Base-by-base conservation (phyloP, 176 grass and related monocot species). In the Pharus latifolius region DNA sequence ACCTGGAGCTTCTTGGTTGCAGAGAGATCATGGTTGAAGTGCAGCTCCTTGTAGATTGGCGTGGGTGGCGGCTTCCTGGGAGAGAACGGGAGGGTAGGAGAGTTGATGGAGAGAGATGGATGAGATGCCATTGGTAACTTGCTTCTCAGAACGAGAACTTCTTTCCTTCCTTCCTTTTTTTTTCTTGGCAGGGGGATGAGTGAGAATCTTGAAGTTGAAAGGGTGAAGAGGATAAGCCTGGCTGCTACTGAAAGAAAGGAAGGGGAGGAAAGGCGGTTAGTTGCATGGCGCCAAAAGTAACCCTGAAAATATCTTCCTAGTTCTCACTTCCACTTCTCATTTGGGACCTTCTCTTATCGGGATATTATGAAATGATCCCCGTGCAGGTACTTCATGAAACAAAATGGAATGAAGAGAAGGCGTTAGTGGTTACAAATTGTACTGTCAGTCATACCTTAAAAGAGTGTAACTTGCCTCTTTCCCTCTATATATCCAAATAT, bases 1-100 rank as follows among this genome's bases (percentile, higher is more conserved):
- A 94, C 91, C 86, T 97, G 86, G 22, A 92, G 84, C 60, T 97
- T 97, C 82, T 82, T 97, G 78, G 86, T 90, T 60, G 83, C 86
- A 19, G 86, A 79, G 78, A 97, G 86, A 80, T 90, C 93, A 53
- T 58, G 74, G 69, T 97, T 97, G 93, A 97, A 97, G 69, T 92
- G 83, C 14, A 97, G 65, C 65, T 97, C 85, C 70, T 97, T 97
- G 83, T 80, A 82, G 25, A 90, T 78, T 37, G 89, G 89, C 65
- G 81, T 90, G 16, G 83, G 54, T 41, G 81, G 73, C 48, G 74
- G 70, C 29, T 83, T 82, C 69, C 71, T 87, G 49, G 86, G 93
- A 10, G 89, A 77, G 81, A 97, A 97, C 40, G 93, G 86, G 10
- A 92, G 61, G 33, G 60, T 67, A 20, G 85, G 93, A 14, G 83